These are phyloP conservation scores for Blastobotrys elegans DNA, from an alignment of 1,139 yeast species.

Conservation along the genomic window DNA sequence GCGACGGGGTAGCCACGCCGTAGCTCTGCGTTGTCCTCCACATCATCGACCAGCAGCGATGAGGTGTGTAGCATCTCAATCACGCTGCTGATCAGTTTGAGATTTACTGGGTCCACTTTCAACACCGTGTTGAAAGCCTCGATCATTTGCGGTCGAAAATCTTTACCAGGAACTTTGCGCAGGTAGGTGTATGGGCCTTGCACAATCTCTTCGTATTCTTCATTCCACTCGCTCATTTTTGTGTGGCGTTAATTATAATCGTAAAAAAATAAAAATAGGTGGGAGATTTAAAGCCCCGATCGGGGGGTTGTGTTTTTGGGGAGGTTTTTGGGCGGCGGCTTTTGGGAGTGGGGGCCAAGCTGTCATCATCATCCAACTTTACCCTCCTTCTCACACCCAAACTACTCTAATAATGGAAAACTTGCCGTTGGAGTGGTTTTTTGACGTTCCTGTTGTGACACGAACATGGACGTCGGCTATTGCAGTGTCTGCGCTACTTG, in stretches of 20 bases:
- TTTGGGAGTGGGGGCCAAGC: no score
- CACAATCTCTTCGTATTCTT: conserved; percentile 26
- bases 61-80: conserved; percentile 61
- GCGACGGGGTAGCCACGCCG: conserved; percentile 79
- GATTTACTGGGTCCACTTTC: conserved; percentile 36
- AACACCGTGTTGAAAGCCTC: conserved; percentile 47
- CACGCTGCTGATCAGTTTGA: conserved; percentile 40
- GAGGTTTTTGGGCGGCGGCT: no score
- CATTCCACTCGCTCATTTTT: conserved; percentile 15
- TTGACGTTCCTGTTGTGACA: conserved; percentile 32
- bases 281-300: no score
- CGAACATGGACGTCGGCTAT: conserved; percentile 31
- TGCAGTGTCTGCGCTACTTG: conserved; percentile 31
- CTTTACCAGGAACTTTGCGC: conserved; percentile 50
- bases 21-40: conserved; percentile 67
- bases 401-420: conserved; percentile 9
- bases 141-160: conserved; percentile 46
- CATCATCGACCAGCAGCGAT: conserved; percentile 72
- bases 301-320: no score
- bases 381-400: no score
- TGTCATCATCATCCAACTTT: no score
- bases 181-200: conserved; percentile 52
- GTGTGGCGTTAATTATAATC: no score
- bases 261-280: no score
- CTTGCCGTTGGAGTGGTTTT: conserved; percentile 29